These are phyloP conservation scores for Tricholomella constricta DNA, from an alignment of 768 basidiomycete species.

Conservation along the genomic window DNA sequence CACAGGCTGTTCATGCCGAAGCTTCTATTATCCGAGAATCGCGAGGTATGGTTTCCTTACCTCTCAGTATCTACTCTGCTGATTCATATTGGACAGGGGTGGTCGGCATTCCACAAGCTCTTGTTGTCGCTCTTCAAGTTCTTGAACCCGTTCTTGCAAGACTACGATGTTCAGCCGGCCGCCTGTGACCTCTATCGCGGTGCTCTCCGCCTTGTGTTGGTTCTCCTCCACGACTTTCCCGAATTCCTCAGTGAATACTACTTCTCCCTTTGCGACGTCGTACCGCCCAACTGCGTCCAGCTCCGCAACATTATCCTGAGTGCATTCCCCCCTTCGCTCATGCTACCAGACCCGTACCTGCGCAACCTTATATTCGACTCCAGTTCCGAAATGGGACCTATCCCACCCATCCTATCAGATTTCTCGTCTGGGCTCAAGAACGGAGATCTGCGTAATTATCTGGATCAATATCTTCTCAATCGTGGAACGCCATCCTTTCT, in stretches of 20 bases:
- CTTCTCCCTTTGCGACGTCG: constrained; percentile 91
- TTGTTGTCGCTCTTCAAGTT: constrained; percentile 95
- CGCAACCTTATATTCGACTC: constrained; percentile 72
- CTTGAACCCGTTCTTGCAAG: constrained; percentile 85
- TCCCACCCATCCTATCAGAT: constrained; percentile 90
- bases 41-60: constrained; percentile 58
- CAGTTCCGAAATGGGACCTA: constrained; percentile 88
- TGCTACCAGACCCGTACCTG: constrained; percentile 86
- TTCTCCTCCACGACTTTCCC: constrained; percentile 97
- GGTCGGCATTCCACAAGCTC: constrained; percentile 95
- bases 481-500: constrained; percentile 74
- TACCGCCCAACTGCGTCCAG: constrained; percentile 92
- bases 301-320: constrained; percentile 95
- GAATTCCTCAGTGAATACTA: constrained; percentile 98
- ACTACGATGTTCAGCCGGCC: constrained; percentile 76
- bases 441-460: constrained; percentile 72
- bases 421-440: constrained; percentile 82
- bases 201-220: constrained; percentile 85
- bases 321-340: constrained; percentile 83
- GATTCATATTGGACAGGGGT: constrained; percentile 55
- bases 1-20: constrained; percentile 98
- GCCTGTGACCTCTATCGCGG: constrained; percentile 90
- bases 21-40: constrained; percentile 80
- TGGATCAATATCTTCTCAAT: constrained; percentile 86
- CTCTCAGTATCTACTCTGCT: constrained; percentile 3